Percentiles rank a stretch among this genome's conserved stretches.
These are phyloP conservation scores for Polysphondylium violaceum DNA, from an alignment of 78 protist species.

Conservation along the genomic window DNA sequence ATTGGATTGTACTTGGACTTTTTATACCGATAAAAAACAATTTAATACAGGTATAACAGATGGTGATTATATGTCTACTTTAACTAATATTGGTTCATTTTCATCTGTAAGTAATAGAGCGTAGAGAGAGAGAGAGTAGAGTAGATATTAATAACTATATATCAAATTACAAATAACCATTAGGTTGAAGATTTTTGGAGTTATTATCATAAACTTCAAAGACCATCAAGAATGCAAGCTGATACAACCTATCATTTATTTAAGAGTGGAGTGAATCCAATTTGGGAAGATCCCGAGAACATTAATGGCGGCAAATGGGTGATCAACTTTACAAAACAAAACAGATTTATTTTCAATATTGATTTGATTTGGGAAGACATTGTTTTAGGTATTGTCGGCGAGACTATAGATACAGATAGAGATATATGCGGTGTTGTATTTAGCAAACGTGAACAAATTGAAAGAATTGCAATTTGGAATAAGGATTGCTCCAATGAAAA, in stretches of 20 bases:
- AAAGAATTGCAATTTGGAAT: slow-evolving; percentile 67
- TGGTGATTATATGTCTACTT: slow-evolving; percentile 45
- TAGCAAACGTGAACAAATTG: slow-evolving; percentile 30
- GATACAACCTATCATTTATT: slow-evolving; percentile 70
- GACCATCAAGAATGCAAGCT: slow-evolving; percentile 62
- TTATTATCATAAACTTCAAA: slow-evolving; percentile 48
- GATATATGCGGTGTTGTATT: slow-evolving; percentile 72
- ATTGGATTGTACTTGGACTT: slow-evolving; percentile 63
- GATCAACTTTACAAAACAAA: neutral
- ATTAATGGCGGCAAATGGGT: slow-evolving; percentile 69
- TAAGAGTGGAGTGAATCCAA: slow-evolving; percentile 62
- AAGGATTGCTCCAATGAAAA: slow-evolving; percentile 25
- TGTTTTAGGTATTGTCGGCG: slow-evolving; percentile 72
- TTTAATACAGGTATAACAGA: slow-evolving; percentile 14
- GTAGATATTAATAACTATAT: neutral
- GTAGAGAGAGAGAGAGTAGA: too few species aligned
- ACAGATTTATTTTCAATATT: slow-evolving; percentile 14
- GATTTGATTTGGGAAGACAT: slow-evolving; percentile 73
- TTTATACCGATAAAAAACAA: slow-evolving; percentile 32
- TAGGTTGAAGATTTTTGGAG: slow-evolving; percentile 79
- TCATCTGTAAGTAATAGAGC: slow-evolving; percentile 29
- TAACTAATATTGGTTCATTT: slow-evolving; percentile 66
- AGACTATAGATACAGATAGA: slow-evolving; percentile 60
- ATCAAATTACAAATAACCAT: neutral
- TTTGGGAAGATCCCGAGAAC: slow-evolving; percentile 68